Evolutionary conservation across 2,329 filamentous ascomycete genomes (phyloP), one percentile per base, ranked within the genome.

Genomic region (Pestalotiopsis sp.): DNA sequence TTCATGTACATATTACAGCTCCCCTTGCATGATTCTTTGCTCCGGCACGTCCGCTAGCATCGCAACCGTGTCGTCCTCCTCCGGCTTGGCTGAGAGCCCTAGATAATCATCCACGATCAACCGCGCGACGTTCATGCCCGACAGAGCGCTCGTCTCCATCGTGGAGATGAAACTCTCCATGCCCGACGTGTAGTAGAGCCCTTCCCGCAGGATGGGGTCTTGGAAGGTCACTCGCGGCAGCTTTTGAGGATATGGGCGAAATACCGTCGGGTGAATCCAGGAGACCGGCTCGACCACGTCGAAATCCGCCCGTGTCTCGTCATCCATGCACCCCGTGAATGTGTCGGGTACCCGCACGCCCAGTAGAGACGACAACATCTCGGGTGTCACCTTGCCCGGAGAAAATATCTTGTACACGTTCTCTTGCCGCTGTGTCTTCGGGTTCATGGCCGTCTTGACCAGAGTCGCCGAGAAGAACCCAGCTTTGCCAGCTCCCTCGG

Each of bases 151-250:
- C 6, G 96, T 98, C 84, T 99, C 96, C 96, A 99, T 98, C 0
- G 94, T 97, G 11, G 92, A 96, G 73, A 98, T 97, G 78, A 99
- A 98, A 73, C 92, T 92, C 81, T 98, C 95, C 58, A 98, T 97
- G 2, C 89, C 90, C 12, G 88, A 90, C 0, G 90, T 92, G 77
- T 92, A 92, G 80, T 90, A 96, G 14, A 95, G 75, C 0, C 89
- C 88, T 6, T 86, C 80, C 4, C 88, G 90, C 3, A 98, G 78
- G 71, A 91, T 83, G 3, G 91, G 88, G 70, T 96, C 92, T 73
- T 98, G 94, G 78, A 98, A 99, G 0, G 92, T 95, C 0, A 94
- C 90, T 0, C 94, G 88, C 0, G 95, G 95, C n/a, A 90, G 88
- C 73, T 94, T 89, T 71, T 93, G 90, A 0, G 96, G 96, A 78